phyloP scores from a whole-genome alignment of 2,329 filamentous ascomycete species.

The Pseudocercospora vitis region DNA sequence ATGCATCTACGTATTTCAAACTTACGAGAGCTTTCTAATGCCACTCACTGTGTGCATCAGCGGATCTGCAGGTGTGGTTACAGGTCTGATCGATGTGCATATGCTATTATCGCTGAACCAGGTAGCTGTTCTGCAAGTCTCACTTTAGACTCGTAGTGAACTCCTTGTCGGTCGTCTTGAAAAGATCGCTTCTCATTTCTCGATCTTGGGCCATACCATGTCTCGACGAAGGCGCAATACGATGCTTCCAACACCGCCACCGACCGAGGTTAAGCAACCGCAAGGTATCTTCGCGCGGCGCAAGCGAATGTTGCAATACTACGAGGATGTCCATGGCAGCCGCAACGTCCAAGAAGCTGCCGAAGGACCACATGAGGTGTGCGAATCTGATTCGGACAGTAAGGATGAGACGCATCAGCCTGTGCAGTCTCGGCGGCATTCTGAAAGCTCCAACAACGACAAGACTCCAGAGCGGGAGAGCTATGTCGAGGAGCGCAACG shows the following conservation, averaged over 20 bases:
- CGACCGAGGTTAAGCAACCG: conserved; percentile 2
- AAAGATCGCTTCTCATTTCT: neutral
- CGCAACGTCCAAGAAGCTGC: conserved; percentile 23
- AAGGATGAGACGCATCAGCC: conserved; percentile 16
- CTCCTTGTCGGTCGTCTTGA: no score
- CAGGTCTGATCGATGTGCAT: no score
- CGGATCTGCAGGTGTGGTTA: no score
- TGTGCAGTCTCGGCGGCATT: neutral
- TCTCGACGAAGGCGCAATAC: neutral
- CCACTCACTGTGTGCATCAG: no score
- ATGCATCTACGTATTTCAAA: no score
- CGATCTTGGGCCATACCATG: neutral
- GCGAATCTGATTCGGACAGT: conserved; percentile 29
- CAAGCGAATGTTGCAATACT: conserved; percentile 17
- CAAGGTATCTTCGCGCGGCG: conserved; percentile 4
- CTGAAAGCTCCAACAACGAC: neutral
- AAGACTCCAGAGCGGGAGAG: neutral
- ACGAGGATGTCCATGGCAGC: conserved; percentile 29
- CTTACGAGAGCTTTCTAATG: no score
- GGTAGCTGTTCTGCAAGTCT: neutral
- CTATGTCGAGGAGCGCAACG: neutral
- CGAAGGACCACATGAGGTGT: conserved; percentile 22
- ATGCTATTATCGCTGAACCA: neutral
- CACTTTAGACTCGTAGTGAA: no score
- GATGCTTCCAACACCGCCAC: conserved; percentile 7